Evolutionary conservation across 108 stramenopile genomes (phyloP).

Genomic region (Aurantiochytrium sp.): DNA sequence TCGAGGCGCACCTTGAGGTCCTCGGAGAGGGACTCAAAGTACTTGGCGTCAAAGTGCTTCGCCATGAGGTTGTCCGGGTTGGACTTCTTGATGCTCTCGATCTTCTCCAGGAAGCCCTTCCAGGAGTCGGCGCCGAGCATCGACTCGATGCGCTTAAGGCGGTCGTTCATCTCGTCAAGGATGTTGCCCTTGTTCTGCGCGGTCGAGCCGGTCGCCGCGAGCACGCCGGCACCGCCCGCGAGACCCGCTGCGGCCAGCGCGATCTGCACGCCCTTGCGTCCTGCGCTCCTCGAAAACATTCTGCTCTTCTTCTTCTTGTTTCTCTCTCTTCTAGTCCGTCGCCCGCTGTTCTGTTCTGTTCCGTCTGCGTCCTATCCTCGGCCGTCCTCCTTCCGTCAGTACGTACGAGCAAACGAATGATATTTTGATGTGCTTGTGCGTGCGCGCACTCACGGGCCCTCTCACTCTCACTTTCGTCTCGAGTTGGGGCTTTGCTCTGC

Average conservation of each 20-base stretch:
- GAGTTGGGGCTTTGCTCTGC: too few relatives aligned
- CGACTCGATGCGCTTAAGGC: conserved; percentile 16
- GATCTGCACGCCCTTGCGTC: not conserved
- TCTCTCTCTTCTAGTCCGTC: too few relatives aligned
- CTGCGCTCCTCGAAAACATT: not conserved
- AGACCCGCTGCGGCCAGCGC: not conserved
- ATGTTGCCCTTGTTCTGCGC: conserved; percentile 16
- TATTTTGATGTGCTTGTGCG: too few relatives aligned
- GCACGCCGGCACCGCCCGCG: not conserved
- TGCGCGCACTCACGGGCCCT: too few relatives aligned
- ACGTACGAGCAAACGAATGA: too few relatives aligned
- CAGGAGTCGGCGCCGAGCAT: not conserved
- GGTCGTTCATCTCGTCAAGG: conserved; percentile 10
- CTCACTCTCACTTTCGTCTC: too few relatives aligned
- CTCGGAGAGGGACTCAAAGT: conserved; percentile 19
- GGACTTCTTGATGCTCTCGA: conserved; percentile 14
- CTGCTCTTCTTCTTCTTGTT: not conserved
- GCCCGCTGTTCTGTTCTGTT: too few relatives aligned
- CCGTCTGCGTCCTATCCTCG: too few relatives aligned
- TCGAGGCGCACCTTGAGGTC: conserved; percentile 9
- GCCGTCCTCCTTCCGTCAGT: too few relatives aligned
- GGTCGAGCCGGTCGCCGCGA: not conserved
- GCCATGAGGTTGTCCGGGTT: conserved; percentile 29
- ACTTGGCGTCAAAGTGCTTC: conserved; percentile 5
- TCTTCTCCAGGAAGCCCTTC: not conserved